Percentiles rank a stretch among this genome's conserved stretches.
These are phyloP conservation scores for Nothophytophthora sp. DNA, from an alignment of 352 stramenopile genomes.

Conservation along the genomic window DNA sequence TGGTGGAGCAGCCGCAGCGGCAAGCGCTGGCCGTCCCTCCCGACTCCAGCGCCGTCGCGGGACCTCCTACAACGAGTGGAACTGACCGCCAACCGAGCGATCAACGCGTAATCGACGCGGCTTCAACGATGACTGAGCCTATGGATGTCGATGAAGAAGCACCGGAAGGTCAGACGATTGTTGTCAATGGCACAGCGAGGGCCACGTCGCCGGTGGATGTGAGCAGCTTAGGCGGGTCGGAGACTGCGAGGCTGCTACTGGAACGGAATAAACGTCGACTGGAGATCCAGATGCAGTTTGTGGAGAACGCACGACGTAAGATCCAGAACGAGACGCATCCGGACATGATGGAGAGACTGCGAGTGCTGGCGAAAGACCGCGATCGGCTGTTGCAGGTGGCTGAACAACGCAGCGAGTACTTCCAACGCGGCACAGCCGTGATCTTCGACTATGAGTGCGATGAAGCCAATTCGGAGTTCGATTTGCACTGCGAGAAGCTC, in stretches of 20 bases:
- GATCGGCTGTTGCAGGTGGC: slow-evolving; percentile 47
- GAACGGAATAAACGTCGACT: slow-evolving; percentile 41
- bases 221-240: slow-evolving; percentile 7
- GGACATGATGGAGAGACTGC: slow-evolving; percentile 55
- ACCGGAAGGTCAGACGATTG: slow-evolving; percentile 2
- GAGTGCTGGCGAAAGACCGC: slow-evolving; percentile 44
- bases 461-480: slow-evolving; percentile 74
- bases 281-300: slow-evolving; percentile 70
- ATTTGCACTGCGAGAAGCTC: slow-evolving; percentile 76
- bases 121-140: slow-evolving; percentile 4
- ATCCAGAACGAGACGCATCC: slow-evolving; percentile 71
- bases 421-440: slow-evolving; percentile 53
- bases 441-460: slow-evolving; percentile 87
- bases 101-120: background rate
- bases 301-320: slow-evolving; percentile 62
- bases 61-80: slow-evolving; percentile 2
- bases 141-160: slow-evolving; percentile 22
- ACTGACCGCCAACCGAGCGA: slow-evolving; percentile 13
- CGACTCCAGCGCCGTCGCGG: slow-evolving; percentile 12
- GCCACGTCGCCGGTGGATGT: background rate
- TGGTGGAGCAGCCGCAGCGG: slow-evolving; percentile 24
- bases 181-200: slow-evolving; percentile 17
- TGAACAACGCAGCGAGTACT: slow-evolving; percentile 50
- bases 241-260: slow-evolving; percentile 33
- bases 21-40: slow-evolving; percentile 19